Conservation (phyloP, 345 rosid genomes). For the Linum lewisii region DNA sequence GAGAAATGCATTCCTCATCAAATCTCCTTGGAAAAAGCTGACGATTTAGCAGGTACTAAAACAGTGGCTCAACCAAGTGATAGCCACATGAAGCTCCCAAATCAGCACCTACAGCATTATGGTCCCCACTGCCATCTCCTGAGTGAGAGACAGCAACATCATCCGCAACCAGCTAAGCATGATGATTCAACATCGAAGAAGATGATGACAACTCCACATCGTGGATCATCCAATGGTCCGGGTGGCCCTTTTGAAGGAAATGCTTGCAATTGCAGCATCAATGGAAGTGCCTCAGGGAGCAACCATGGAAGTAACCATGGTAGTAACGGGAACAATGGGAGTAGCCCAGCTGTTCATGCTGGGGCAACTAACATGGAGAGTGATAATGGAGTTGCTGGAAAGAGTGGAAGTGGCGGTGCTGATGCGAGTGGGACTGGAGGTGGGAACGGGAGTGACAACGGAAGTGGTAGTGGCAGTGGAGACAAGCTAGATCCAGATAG, state of each 20-base stretch:
- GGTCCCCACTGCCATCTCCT: too few species aligned
- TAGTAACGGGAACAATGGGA: constrained; percentile 34
- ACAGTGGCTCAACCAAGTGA: constrained; percentile 21
- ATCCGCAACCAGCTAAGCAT: constrained; percentile 20
- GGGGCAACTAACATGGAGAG: constrained; percentile 23
- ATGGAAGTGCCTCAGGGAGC: constrained; percentile 35
- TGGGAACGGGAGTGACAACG: not conserved
- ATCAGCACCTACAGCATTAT: too few species aligned
- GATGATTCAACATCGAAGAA: constrained; percentile 25
- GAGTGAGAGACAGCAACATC: too few species aligned
- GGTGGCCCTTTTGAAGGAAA: constrained; percentile 29
- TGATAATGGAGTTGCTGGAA: constrained; percentile 17
- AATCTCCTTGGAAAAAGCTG: constrained; percentile 19
- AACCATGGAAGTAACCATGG: constrained; percentile 38
- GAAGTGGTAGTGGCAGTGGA: not conserved
- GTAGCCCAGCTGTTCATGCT: constrained; percentile 21
- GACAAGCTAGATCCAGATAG: constrained; percentile 13
- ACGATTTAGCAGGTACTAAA: constrained; percentile 13
- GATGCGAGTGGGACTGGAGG: constrained; percentile 12
- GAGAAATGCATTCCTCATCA: constrained; percentile 13
- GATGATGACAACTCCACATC: constrained; percentile 29
- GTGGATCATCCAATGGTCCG: constrained; percentile 32
- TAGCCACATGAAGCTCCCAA: constrained; percentile 12
- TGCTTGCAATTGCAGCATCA: constrained; percentile 31
- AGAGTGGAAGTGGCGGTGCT: constrained; percentile 16